Conservation (phyloP, 1,284 basidiomycete genomes). For the Rhodotorula sp. region DNA sequence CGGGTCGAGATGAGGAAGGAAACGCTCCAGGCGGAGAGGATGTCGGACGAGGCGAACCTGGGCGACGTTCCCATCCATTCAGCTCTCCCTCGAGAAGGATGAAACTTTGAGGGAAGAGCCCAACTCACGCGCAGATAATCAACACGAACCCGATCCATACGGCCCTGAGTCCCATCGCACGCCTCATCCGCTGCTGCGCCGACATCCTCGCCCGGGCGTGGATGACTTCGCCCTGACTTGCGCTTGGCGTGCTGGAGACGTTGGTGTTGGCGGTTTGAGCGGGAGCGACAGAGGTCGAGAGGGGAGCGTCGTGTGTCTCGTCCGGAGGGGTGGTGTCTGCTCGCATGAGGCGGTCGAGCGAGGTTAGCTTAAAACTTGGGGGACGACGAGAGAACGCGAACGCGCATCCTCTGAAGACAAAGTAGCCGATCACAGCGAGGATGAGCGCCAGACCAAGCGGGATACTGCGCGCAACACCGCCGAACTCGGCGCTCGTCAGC, state of each 20-base stretch:
- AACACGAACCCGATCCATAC: slow-evolving; percentile 35
- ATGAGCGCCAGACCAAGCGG: slow-evolving; percentile 24
- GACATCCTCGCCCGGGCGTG: slow-evolving; percentile 27
- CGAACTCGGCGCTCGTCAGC: too few species aligned
- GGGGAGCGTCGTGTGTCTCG: slow-evolving; percentile 19
- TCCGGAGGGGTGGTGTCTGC: slow-evolving; percentile 27
- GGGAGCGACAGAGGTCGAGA: slow-evolving; percentile 6
- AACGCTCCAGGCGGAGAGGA: slow-evolving; percentile 34
- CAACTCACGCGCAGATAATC: slow-evolving; percentile 29
- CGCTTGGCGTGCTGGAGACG: too few species aligned
- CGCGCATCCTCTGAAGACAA: slow-evolving; percentile 26
- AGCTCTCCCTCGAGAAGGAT: too few species aligned
- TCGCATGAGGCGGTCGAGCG: fast-evolving
- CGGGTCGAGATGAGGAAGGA: slow-evolving; percentile 29
- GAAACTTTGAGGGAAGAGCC: background rate
- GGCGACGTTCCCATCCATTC: too few species aligned
- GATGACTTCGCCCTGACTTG: slow-evolving; percentile 30
- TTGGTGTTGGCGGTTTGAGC: background rate
- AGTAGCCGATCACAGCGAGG: slow-evolving; percentile 20
- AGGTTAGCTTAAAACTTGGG: background rate
- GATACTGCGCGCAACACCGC: background rate
- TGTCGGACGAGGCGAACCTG: slow-evolving; percentile 34
- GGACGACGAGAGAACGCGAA: fast-evolving
- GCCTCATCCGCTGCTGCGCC: slow-evolving; percentile 28
- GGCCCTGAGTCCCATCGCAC: slow-evolving; percentile 18